Evolutionary conservation across 2,329 filamentous ascomycete genomes (phyloP).

Genomic region (Alternaria rosae): DNA sequence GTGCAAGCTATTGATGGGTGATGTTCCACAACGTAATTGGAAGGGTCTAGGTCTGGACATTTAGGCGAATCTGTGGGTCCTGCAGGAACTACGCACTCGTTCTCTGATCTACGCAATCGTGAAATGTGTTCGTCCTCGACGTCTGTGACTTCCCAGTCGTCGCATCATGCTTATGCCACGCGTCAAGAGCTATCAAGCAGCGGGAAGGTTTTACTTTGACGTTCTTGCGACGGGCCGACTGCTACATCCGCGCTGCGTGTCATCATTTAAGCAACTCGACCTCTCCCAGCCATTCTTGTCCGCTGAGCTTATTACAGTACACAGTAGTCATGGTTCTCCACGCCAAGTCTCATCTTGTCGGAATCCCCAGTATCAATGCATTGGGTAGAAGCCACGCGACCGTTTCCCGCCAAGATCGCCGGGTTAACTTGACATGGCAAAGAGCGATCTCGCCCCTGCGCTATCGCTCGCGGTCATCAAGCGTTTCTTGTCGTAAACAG

Average conservation of each 20-base stretch:
- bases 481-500: neutral
- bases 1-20: neutral
- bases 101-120: neutral
- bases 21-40: neutral
- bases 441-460: constrained; percentile 4
- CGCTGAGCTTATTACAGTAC: neutral
- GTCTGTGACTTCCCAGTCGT: neutral
- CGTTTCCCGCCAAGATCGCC: neutral
- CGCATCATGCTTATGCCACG: neutral
- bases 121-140: neutral
- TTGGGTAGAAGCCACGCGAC: neutral
- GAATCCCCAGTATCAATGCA: neutral
- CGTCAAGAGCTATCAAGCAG: neutral
- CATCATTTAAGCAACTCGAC: neutral
- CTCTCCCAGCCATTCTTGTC: neutral
- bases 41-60: neutral
- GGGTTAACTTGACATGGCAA: neutral
- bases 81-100: neutral
- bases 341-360: neutral
- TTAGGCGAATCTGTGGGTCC: neutral
- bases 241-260: neutral
- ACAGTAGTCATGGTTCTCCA: neutral
- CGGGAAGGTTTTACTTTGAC: neutral
- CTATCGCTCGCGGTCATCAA: neutral
- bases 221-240: neutral